Base-by-base conservation (phyloP, 106 monocot species). In the Dendrobium huoshanense region DNA sequence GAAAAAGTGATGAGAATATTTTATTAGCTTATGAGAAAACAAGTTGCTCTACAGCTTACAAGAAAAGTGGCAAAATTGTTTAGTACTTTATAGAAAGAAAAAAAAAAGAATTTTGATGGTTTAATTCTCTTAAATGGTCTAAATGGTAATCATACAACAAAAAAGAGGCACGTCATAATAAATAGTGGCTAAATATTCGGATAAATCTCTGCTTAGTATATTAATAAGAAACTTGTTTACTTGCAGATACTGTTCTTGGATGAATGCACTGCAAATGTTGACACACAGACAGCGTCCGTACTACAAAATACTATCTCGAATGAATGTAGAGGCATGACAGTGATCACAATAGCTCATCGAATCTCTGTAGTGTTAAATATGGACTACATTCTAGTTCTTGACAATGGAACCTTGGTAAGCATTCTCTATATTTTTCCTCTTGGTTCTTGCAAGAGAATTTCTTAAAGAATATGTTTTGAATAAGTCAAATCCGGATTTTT, bases 291-390 rank as follows among this genome's bases (percentile, higher is more conserved):
- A 77, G 89, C 98, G 67, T 56, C 83, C 33, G 31, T 88, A 11
- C 84, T 99, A 67, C 92, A 91, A 75, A 84, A 87, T 77, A 88
- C 95, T 15, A 95, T 99, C 81, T 94, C 88, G 10, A 83, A 81
- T 41, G 95, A 91, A 80, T 95, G 95, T 72, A 84, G 84, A 73
- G 95, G 85, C 82, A 88, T 91, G 80, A 99, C 98, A 22, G 95
- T 99, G 80, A 58, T 99, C 55, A 99, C 95, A 37, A 99, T 99
- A 81, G 95, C 95, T 25, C 98, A 99, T 84, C 89, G 98, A 29
- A 90, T 99, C 80, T 91, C 98, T 72, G 86, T 93, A 40, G 92
- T 95, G 19, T 70, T 87, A 65, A 83, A 88, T 75, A 91, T 93
- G 95, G 95, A 99, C 73, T 48, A 76, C 61, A 86, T 99, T 84